Conservation (phyloP, 225 moss, liverwort and hornwort species). For the Pseudoscleropodium purum region DNA sequence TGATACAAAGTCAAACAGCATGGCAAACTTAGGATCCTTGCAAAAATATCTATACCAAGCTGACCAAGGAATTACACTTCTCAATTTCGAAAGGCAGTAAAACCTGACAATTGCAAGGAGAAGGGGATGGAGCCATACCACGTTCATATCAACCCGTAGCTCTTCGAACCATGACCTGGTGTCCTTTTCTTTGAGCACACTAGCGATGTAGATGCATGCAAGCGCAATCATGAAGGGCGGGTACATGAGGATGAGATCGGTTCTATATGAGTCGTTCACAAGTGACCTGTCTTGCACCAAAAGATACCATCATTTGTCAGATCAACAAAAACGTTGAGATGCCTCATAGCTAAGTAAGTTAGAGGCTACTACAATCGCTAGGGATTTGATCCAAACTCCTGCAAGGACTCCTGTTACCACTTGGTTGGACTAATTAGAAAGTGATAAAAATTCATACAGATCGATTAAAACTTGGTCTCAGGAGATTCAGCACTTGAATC, state of each 20-base stretch:
- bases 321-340: background rate
- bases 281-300: slow-evolving; percentile 60
- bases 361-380: background rate
- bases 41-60: background rate
- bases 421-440: background rate
- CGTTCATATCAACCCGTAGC: slow-evolving; percentile 95
- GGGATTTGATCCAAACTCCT: background rate
- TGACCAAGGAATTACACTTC: background rate
- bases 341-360: background rate
- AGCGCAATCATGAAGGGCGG: slow-evolving; percentile 98
- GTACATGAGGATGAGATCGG: slow-evolving; percentile 91
- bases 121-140: slow-evolving; percentile 42
- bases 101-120: background rate
- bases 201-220: slow-evolving; percentile 84
- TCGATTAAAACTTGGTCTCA: background rate
- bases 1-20: background rate
- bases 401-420: background rate
- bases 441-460: background rate
- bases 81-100: background rate
- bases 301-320: background rate
- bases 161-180: slow-evolving; percentile 93
- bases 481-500: background rate
- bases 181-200: slow-evolving; percentile 90
- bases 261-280: slow-evolving; percentile 93
- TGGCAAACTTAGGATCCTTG: background rate